Evolutionary conservation across 2,329 filamentous ascomycete genomes (phyloP).

Genomic region (Apiospora pterosperma): DNA sequence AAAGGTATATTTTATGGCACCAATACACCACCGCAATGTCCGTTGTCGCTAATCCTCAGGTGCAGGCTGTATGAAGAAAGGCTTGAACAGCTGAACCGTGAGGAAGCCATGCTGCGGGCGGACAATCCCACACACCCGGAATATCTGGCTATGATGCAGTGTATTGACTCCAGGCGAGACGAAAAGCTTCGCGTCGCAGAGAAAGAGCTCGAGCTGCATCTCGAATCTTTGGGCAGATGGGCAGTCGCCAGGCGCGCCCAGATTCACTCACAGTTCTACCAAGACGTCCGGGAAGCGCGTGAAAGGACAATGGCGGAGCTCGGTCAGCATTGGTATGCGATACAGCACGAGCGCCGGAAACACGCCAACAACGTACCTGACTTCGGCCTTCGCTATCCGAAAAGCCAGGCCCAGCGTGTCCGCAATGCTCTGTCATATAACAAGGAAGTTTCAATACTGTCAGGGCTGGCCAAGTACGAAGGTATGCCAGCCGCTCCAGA

Average conservation of each 20-base stretch:
- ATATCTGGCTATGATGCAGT: conserved; percentile 85
- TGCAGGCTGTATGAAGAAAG: conserved; percentile 82
- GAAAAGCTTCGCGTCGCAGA: conserved; percentile 76
- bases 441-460: conserved; percentile 85
- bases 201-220: conserved; percentile 68
- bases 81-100: conserved; percentile 73
- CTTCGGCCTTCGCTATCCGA: conserved; percentile 77
- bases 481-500: conserved; percentile 95
- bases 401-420: conserved; percentile 72
- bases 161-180: conserved; percentile 76
- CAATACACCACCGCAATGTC: background rate
- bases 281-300: conserved; percentile 77
- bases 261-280: conserved; percentile 86
- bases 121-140: conserved; percentile 79
- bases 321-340: conserved; percentile 87
- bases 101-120: conserved; percentile 59
- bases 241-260: conserved; percentile 81
- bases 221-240: conserved; percentile 68
- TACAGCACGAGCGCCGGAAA: conserved; percentile 83
- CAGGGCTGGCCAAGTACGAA: conserved; percentile 89
- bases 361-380: conserved; percentile 75
- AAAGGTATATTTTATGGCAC: conserved; percentile 54
- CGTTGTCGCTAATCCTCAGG: background rate
- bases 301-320: conserved; percentile 77
- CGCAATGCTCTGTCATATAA: conserved; percentile 89